Base-by-base conservation (phyloP, 345 rosid genomes). In the Turritis glabra region DNA sequence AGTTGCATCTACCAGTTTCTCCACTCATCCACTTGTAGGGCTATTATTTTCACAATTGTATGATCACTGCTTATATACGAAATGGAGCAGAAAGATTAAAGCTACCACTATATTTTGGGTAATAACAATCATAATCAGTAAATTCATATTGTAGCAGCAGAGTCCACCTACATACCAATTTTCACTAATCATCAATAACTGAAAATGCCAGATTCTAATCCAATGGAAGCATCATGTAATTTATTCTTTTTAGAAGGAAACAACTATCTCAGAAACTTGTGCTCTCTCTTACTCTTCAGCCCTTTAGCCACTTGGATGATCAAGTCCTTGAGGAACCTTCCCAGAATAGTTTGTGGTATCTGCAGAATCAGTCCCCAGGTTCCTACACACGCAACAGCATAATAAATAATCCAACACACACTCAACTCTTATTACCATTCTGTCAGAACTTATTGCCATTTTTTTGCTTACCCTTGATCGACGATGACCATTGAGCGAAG, bases 401-500 rank as follows among this genome's bases (percentile, higher is more conserved):
- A 17, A 33, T 14, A 17, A 30, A 8, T 1, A 32, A 33, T 3
- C 5, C 23, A 33, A 33, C 23, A 51, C 18, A 52, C 8, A 17
- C 59, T 43, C 64, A 41, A 62, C 46, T 22, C 40, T 35, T 41
- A 59, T 21, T 54, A 46, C 1, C 38, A 48, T n/a, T 40, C 3
- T 37, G 13, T 18, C 11, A 50, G 0, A 40, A 57, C 46, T 59
- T 19, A 19, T 46, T 38, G 7, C 5, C 56, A 23, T 1, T 52
- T 33, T 33, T 5, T 43, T 41, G 50, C 88, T 82, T 56, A 90
- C 92, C 91, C 74, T 78, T 76, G 81, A 69, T 92, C 91, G 15
- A 86, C 84, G 21, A 90, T 63, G 55, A 81, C 84, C 84, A 88
- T 30, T 5, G 98, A 90, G 0, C 93, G 92, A 43, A 88, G 92